A percentile compares a stretch with the other conserved stretches of the same genome.
These are phyloP conservation scores for Durotheca rogersii DNA, from an alignment of 495 filamentous ascomycete genomes.

Conservation along the genomic window DNA sequence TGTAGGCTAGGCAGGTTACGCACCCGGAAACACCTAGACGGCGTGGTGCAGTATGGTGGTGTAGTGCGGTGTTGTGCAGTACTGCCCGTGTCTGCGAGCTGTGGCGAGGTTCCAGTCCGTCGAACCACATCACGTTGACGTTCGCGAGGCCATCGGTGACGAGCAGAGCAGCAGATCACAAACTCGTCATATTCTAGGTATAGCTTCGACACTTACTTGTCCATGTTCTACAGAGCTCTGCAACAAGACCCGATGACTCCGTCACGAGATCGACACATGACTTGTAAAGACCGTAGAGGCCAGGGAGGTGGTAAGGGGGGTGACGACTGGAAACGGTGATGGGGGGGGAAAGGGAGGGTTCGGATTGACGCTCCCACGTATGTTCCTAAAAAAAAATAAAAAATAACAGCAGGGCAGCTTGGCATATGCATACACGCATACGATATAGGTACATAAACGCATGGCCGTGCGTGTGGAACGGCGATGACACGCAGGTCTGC, in stretches of 20 bases:
- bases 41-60: background rate
- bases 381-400: background rate
- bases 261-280: background rate
- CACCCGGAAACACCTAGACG: background rate
- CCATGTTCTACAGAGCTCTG: background rate
- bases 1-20: slow-evolving; percentile 7
- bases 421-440: background rate
- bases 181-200: background rate
- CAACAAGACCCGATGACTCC: background rate
- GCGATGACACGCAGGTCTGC: too few species aligned
- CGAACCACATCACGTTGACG: slow-evolving; percentile 31
- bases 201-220: slow-evolving; percentile 10
- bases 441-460: too few species aligned
- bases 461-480: too few species aligned
- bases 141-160: slow-evolving; percentile 7
- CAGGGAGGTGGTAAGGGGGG: too few species aligned
- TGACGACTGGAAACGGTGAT: too few species aligned
- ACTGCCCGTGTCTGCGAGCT: too few species aligned
- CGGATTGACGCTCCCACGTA: background rate
- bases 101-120: slow-evolving; percentile 20
- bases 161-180: slow-evolving; percentile 12
- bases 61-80: too few species aligned
- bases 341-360: background rate
- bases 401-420: background rate
- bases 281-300: too few species aligned